Percentiles rank a stretch among this genome's conserved stretches.
phyloP scores from a whole-genome alignment of 225 moss, liverwort and hornwort species.

The Straminergon stramineum region DNA sequence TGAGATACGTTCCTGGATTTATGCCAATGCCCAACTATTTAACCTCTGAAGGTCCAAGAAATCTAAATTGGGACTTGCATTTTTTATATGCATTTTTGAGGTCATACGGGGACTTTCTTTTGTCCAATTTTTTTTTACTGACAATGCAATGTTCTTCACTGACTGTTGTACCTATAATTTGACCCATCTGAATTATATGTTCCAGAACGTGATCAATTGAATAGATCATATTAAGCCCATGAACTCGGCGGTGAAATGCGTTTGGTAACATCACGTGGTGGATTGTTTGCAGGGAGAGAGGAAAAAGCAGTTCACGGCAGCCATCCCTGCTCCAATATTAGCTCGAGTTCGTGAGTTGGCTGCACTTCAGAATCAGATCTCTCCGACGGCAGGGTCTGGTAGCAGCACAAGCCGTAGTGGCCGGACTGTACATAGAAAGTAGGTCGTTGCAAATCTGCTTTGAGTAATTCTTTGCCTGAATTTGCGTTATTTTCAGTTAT shows the following conservation, averaged over 20 bases:
- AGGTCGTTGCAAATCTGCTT: constrained; percentile 14
- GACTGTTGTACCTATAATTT: neutral
- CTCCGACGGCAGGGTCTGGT: constrained; percentile 43
- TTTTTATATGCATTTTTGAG: neutral
- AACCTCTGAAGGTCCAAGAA: neutral
- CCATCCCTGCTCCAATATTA: constrained; percentile 80
- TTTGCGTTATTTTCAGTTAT: constrained; percentile 21
- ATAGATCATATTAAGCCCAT: neutral
- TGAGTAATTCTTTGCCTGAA: neutral
- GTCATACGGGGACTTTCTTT: neutral
- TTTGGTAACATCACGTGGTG: neutral
- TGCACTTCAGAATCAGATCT: constrained; percentile 75
- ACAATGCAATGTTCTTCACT: neutral
- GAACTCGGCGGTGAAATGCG: neutral
- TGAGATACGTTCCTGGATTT: neutral
- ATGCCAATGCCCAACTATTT: neutral
- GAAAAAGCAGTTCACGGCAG: constrained; percentile 96
- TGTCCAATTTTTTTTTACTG: neutral
- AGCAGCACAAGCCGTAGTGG: constrained; percentile 90
- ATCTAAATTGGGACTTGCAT: neutral
- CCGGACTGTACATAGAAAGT: constrained; percentile 79
- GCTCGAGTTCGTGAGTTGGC: constrained; percentile 90
- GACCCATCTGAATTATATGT: neutral
- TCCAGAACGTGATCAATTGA: neutral
- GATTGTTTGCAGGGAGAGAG: constrained; percentile 65